A percentile compares a stretch with the other conserved stretches of the same genome.
Conservation (phyloP, 2,329 filamentous ascomycete genomes). For the Cladophialophora exuberans region DNA sequence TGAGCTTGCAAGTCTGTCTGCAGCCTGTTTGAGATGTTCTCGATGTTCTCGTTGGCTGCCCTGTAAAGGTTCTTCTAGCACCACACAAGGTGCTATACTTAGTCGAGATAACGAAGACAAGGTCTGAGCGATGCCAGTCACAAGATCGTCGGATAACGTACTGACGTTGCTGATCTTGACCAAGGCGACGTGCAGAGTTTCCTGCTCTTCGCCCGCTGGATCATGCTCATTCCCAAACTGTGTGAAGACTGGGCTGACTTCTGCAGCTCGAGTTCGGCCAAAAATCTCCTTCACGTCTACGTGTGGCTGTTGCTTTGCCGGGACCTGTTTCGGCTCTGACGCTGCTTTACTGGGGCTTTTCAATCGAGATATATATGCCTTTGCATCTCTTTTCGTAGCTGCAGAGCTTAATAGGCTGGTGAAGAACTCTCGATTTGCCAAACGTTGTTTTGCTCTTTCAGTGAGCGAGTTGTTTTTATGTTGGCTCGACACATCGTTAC, state of each 20-base stretch:
- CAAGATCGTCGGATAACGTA: slow-evolving; percentile 66
- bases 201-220: slow-evolving; percentile 40
- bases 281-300: slow-evolving; percentile 61
- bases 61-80: slow-evolving; percentile 62
- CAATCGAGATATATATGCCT: slow-evolving; percentile 88
- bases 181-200: slow-evolving; percentile 74
- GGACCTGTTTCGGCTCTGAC: slow-evolving; percentile 25
- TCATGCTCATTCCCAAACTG: slow-evolving; percentile 50
- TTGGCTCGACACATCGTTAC: background rate
- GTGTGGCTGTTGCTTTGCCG: slow-evolving; percentile 35
- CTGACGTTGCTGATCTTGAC: slow-evolving; percentile 82
- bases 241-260: slow-evolving; percentile 63
- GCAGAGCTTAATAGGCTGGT: slow-evolving; percentile 84
- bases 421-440: slow-evolving; percentile 73
- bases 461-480: slow-evolving; percentile 33
- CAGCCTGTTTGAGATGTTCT: slow-evolving; percentile 62
- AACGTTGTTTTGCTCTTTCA: slow-evolving; percentile 47
- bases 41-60: slow-evolving; percentile 46
- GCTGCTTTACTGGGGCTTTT: slow-evolving; percentile 46
- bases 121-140: slow-evolving; percentile 79
- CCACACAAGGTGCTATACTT: slow-evolving; percentile 79
- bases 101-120: slow-evolving; percentile 80
- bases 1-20: slow-evolving; percentile 72
- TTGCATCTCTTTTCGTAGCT: slow-evolving; percentile 89
- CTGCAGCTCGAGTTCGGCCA: slow-evolving; percentile 59